Evolutionary conservation across 2,329 filamentous ascomycete species (phyloP), one percentile per base, ranked within the genome.

Genomic region (Neofusicoccum kwambonambiense): DNA sequence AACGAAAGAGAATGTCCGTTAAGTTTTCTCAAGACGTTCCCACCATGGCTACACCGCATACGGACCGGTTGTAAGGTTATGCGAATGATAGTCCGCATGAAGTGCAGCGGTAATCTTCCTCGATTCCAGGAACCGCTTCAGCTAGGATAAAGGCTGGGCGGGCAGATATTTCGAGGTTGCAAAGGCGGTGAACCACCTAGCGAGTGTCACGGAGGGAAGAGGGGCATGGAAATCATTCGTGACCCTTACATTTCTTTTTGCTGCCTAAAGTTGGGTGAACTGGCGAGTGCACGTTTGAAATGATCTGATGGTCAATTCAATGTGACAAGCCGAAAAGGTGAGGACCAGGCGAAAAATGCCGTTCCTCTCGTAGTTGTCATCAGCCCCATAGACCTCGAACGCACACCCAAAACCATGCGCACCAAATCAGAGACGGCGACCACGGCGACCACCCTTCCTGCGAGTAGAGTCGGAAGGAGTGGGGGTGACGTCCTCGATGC

Each of bases 361-460:
- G 87, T 90, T 89, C 87, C 82, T 85, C 87, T 85, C 87, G 87
- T 88, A 84, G 82, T 87, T 88, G 86, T 88, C 66, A 69, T 61
- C 68, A 68, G 42, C 57, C 64, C 58, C 57, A 51, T 57, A 50
- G 49, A 54, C 60, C 45, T 63, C 65, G 62, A 49, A 64, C 61
- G 54, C 64, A 56, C 61, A 68, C 45, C 66, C 86, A 86, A 84
- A 83, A 83, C 84, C 85, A 86, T 82, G 67, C 70, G 76, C 75
- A 80, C 70, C 79, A 77, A 81, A 84, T 91, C 87, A 99, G 84
- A 99, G 91, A 97, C 95, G 94, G 86, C 95, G 95, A 98, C 95
- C 95, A 91, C 95, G 94, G 85, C 95, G 93, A 97, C 95, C 95
- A 87, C 95, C 95, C 93, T 99, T 99, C 87, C 94, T 93, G 86